Percentiles rank a stretch among this genome's conserved stretches.
phyloP scores from a whole-genome alignment of 805 yeast species.

The Wickerhamomyces sydowiorum region DNA sequence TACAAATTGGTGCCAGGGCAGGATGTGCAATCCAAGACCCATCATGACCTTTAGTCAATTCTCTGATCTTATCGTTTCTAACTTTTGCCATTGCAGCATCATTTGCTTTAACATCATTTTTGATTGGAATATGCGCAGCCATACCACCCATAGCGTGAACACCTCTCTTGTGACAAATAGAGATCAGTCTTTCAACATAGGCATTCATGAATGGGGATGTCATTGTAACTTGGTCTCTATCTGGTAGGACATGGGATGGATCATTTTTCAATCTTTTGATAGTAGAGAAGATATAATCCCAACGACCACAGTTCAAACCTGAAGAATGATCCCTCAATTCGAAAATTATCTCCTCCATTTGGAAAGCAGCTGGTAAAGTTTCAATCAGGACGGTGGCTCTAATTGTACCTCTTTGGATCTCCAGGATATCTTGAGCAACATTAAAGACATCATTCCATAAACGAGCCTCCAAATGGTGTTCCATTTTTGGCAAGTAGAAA shows the following conservation, averaged over 20 bases:
- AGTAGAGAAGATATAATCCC: slow-evolving; percentile 84
- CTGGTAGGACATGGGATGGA: slow-evolving; percentile 63
- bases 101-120: slow-evolving; percentile 60
- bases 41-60: slow-evolving; percentile 74
- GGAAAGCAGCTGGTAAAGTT: slow-evolving; percentile 81
- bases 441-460: slow-evolving; percentile 79
- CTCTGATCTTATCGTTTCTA: slow-evolving; percentile 68
- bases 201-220: slow-evolving; percentile 76
- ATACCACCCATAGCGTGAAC: slow-evolving; percentile 89
- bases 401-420: slow-evolving; percentile 69
- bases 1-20: slow-evolving; percentile 68
- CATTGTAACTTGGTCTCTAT: slow-evolving; percentile 77
- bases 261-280: slow-evolving; percentile 69
- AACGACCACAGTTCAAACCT: slow-evolving; percentile 84
- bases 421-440: slow-evolving; percentile 68
- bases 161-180: slow-evolving; percentile 70
- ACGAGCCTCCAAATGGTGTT: slow-evolving; percentile 76
- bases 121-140: slow-evolving; percentile 86
- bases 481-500: slow-evolving; percentile 82
- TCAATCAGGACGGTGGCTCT: slow-evolving; percentile 80
- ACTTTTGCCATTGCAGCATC: slow-evolving; percentile 66
- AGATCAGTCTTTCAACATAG: slow-evolving; percentile 67
- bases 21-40: slow-evolving; percentile 92
- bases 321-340: slow-evolving; percentile 73
- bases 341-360: slow-evolving; percentile 78